These are phyloP conservation scores for Xerocomus minutiporus DNA, from an alignment of 1,284 basidiomycete genomes.

Conservation along the genomic window DNA sequence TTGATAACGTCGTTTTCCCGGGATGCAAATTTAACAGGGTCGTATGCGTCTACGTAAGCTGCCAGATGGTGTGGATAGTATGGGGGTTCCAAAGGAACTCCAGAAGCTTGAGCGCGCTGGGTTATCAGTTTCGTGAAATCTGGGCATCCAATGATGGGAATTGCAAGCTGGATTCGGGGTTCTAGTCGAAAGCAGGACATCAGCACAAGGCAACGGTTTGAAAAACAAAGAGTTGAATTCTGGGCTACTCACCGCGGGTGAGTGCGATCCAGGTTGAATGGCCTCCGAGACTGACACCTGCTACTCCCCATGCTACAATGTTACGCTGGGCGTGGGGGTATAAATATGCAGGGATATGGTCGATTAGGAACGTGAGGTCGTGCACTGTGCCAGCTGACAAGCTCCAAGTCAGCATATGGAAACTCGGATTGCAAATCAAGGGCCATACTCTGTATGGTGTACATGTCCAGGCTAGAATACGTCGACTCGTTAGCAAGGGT, in stretches of 20 bases:
- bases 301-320: conserved; percentile 65
- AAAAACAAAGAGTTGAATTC: neutral
- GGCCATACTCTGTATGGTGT: conserved; percentile 55
- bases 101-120: conserved; percentile 48
- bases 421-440: neutral
- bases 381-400: conserved; percentile 62
- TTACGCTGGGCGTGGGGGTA: conserved; percentile 67
- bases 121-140: conserved; percentile 63
- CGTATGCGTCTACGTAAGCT: conserved; percentile 41
- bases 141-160: conserved; percentile 79
- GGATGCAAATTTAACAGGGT: conserved; percentile 43
- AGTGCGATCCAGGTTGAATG: conserved; percentile 74
- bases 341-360: conserved; percentile 74
- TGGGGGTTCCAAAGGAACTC: conserved; percentile 47
- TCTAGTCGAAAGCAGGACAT: conserved; percentile 40
- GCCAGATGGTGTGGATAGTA: conserved; percentile 56
- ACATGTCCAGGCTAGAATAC: conserved; percentile 67
- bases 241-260: conserved; percentile 45
- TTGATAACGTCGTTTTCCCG: conserved; percentile 38
- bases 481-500: conserved; percentile 3
- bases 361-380: conserved; percentile 78
- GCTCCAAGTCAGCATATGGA: conserved; percentile 4
- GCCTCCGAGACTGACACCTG: conserved; percentile 74
- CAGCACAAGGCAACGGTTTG: neutral
- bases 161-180: conserved; percentile 62